Conservation (phyloP, 2,329 filamentous ascomycete genomes). For the Cercospora berteroae region DNA sequence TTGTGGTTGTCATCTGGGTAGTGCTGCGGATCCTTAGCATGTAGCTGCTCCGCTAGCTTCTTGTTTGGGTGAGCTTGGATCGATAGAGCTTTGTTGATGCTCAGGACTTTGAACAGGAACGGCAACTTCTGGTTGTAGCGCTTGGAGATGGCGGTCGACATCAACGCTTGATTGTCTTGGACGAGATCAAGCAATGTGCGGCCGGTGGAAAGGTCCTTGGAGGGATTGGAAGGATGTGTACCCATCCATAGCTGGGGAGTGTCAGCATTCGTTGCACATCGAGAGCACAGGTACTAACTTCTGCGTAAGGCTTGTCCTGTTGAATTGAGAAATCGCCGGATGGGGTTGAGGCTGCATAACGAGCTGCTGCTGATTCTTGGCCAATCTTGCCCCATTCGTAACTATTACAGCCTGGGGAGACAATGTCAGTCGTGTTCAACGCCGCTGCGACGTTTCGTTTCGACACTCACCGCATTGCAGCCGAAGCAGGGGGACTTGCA, state of each 20-base stretch:
- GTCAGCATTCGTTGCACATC: constrained; percentile 27
- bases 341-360: constrained; percentile 82
- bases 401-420: constrained; percentile 76
- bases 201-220: constrained; percentile 80
- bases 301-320: constrained; percentile 87
- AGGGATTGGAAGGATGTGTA: constrained; percentile 92
- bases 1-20: constrained; percentile 99
- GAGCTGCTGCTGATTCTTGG: constrained; percentile 79
- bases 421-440: not conserved
- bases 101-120: constrained; percentile 97
- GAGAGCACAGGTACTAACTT: constrained; percentile 56
- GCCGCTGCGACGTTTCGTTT: not conserved
- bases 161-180: constrained; percentile 77
- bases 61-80: constrained; percentile 78
- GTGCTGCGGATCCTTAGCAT: constrained; percentile 82
- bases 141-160: constrained; percentile 69
- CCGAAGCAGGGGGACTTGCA: constrained; percentile 80
- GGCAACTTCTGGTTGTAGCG: constrained; percentile 81
- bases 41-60: constrained; percentile 84
- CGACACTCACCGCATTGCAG: constrained; percentile 66
- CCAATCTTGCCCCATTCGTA: constrained; percentile 99
- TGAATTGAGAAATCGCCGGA: constrained; percentile 72
- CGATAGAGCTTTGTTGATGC: constrained; percentile 90
- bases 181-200: constrained; percentile 84
- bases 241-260: constrained; percentile 88